Percentiles rank a stretch among this genome's conserved stretches.
These are phyloP conservation scores for Hymenochaete sp. DNA, from an alignment of 1,284 basidiomycete species.

Conservation along the genomic window DNA sequence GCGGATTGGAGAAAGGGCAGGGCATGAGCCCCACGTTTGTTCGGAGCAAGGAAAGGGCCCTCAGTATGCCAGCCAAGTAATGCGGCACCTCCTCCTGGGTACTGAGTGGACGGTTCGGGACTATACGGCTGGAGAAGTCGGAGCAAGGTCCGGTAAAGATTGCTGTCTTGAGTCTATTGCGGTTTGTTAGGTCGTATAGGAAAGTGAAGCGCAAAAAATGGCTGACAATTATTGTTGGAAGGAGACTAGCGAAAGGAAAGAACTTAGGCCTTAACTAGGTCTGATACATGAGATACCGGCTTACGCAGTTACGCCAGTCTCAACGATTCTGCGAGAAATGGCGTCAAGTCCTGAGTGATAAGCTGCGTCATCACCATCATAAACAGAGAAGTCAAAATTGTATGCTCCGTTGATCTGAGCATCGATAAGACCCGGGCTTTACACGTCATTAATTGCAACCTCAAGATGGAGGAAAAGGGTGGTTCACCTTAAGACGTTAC, in stretches of 20 bases:
- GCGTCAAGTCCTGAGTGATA: conserved; percentile 64
- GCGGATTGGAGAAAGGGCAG: conserved; percentile 62
- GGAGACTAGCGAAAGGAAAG: conserved; percentile 35
- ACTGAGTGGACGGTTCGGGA: conserved; percentile 35
- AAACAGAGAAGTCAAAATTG: conserved; percentile 82
- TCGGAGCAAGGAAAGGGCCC: conserved; percentile 77
- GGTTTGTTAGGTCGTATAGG: conserved; percentile 7
- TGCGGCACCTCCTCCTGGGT: conserved; percentile 35
- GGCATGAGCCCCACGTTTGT: conserved; percentile 76
- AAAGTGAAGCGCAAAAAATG: conserved; percentile 8
- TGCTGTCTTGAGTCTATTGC: conserved; percentile 62
- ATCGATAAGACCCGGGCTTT: conserved; percentile 69
- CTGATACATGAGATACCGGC: conserved; percentile 26
- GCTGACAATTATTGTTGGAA: conserved; percentile 72
- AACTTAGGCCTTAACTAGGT: conserved; percentile 2
- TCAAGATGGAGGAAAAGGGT: neutral
- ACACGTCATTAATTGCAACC: conserved; percentile 3
- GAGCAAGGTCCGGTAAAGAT: conserved; percentile 60
- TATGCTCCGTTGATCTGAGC: conserved; percentile 85
- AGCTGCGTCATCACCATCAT: conserved; percentile 55
- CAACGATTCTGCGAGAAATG: conserved; percentile 68
- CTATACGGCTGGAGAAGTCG: conserved; percentile 55
- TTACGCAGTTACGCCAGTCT: conserved; percentile 83
- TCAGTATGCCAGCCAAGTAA: conserved; percentile 85
- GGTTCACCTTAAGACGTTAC: conserved; percentile 61